phyloP scores from a whole-genome alignment of 2,329 filamentous ascomycete genomes.

The Biscogniauxia marginata region DNA sequence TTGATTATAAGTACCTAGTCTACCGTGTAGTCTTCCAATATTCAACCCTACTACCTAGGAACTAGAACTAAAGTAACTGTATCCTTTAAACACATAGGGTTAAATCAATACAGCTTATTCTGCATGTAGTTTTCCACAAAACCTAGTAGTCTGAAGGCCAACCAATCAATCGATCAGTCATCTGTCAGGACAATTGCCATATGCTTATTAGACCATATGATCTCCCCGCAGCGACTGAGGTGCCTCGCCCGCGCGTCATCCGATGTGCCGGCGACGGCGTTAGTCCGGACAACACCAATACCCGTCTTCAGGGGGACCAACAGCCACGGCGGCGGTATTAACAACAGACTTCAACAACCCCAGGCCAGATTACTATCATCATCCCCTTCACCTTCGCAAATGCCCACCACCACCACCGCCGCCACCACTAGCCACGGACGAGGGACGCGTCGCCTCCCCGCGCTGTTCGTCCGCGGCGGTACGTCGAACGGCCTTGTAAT shows the following conservation, averaged over 20 bases:
- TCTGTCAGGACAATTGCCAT: neutral
- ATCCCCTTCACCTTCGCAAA: neutral
- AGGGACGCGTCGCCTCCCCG: conserved; percentile 28
- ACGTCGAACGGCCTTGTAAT: conserved; percentile 35
- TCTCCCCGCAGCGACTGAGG: neutral
- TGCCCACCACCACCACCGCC: neutral
- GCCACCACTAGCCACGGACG: neutral
- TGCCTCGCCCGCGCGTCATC: neutral
- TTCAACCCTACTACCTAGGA: no score
- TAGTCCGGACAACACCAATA: neutral
- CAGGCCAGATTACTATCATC: neutral
- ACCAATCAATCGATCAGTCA: neutral
- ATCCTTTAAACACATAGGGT: no score
- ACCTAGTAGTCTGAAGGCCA: no score
- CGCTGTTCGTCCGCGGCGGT: conserved; percentile 38
- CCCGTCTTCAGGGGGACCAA: neutral
- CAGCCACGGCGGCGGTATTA: no score
- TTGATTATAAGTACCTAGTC: no score
- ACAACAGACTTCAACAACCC: neutral
- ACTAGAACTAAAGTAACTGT: no score
- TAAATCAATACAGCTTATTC: no score
- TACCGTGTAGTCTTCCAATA: no score
- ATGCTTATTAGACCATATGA: neutral
- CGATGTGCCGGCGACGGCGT: neutral
- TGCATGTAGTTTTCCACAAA: no score